Conservation (phyloP, 139 green algal genomes). For the Yamagishiella unicocca region DNA sequence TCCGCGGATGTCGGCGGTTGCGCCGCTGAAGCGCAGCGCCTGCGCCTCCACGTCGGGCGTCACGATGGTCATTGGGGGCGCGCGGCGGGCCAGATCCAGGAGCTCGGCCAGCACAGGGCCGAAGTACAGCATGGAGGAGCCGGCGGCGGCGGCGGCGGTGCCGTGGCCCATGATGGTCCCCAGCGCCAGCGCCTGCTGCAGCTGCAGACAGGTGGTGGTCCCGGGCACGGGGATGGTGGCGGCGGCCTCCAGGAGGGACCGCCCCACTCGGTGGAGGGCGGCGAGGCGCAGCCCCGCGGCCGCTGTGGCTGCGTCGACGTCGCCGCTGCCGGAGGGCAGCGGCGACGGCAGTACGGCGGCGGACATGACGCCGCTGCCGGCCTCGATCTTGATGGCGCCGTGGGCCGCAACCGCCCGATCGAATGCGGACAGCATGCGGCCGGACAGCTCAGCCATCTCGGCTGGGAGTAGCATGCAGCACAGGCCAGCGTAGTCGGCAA, state of each 20-base stretch:
- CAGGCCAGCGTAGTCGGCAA: conserved; percentile 36
- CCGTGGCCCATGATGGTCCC: conserved; percentile 26
- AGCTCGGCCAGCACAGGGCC: conserved; percentile 20
- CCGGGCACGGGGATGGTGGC: conserved; percentile 37
- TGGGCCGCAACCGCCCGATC: neutral
- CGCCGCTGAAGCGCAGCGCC: conserved; percentile 21
- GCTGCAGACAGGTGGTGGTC: conserved; percentile 41
- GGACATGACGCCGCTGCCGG: conserved; percentile 13
- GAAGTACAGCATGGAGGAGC: neutral
- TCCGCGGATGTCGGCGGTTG: conserved; percentile 34
- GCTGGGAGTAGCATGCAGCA: conserved; percentile 32
- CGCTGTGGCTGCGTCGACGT: neutral
- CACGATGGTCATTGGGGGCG: conserved; percentile 46
- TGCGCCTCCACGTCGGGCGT: conserved; percentile 24
- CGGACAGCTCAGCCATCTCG: conserved; percentile 36
- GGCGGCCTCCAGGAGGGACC: conserved; percentile 33
- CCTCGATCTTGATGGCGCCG: conserved; percentile 2
- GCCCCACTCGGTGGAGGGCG: conserved; percentile 41
- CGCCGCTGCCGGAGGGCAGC: neutral
- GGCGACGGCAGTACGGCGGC: conserved; percentile 10
- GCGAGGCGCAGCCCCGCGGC: conserved; percentile 37
- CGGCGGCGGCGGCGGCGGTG: too few species aligned
- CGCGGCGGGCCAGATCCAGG: conserved; percentile 32
- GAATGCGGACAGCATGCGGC: conserved; percentile 25
- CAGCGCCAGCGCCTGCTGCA: conserved; percentile 39